Conservation (phyloP, 306 rosid species). For the Corylus americana region DNA sequence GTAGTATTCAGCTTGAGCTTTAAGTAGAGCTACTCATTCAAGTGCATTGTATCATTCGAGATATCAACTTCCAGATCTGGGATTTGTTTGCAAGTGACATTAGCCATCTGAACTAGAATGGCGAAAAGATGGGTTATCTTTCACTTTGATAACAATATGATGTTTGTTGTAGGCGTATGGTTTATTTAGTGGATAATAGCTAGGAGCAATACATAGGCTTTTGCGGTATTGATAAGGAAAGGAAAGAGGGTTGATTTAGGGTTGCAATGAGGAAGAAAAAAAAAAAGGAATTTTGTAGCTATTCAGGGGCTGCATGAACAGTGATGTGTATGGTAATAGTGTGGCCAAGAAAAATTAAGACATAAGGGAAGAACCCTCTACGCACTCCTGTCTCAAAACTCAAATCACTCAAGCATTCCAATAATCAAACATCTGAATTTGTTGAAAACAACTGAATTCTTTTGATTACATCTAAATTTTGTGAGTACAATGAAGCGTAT, state of each 20-base stretch:
- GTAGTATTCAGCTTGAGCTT: background rate
- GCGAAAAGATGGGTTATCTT: no score
- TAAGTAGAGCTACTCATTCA: background rate
- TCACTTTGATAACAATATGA: no score
- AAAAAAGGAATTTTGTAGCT: background rate
- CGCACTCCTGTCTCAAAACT: background rate
- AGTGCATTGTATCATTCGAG: no score
- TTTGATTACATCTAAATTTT: no score
- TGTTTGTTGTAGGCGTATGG: background rate
- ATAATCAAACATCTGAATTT: background rate
- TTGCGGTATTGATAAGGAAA: no score
- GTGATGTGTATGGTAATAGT: no score
- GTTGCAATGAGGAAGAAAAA: background rate
- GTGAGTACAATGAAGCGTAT: background rate
- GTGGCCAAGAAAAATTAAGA: no score
- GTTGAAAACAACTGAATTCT: background rate
- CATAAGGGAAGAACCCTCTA: background rate
- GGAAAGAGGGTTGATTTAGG: no score
- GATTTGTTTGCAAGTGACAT: background rate
- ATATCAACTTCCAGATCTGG: no score
- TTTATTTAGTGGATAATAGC: no score
- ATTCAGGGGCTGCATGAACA: background rate
- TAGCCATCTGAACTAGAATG: background rate
- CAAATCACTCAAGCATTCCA: background rate
- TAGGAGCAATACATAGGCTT: no score